These are phyloP conservation scores for Calocybe gambosa DNA, from an alignment of 1,284 basidiomycete species.

Conservation along the genomic window DNA sequence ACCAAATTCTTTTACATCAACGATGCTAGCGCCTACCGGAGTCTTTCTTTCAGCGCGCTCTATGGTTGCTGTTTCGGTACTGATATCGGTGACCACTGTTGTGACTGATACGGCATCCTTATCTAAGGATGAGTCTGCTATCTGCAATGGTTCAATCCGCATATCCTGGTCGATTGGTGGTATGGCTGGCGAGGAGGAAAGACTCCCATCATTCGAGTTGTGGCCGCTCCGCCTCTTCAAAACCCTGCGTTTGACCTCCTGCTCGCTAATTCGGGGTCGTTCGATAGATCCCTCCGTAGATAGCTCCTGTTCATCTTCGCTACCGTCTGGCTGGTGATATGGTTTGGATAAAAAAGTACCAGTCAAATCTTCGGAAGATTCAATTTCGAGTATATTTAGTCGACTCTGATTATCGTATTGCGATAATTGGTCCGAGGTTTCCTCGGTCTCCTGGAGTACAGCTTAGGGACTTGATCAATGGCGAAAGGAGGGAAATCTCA, in stretches of 20 bases:
- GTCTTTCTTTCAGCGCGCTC: constrained; percentile 35
- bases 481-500: neutral
- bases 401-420: neutral
- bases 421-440: neutral
- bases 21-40: constrained; percentile 8
- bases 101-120: constrained; percentile 32
- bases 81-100: constrained; percentile 34
- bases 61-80: constrained; percentile 41
- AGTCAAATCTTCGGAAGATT: neutral
- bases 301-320: constrained; percentile 11
- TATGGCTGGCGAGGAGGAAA: constrained; percentile 9
- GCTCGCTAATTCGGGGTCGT: constrained; percentile 42
- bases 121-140: constrained; percentile 21
- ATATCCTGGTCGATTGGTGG: neutral
- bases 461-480: neutral
- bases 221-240: constrained; percentile 23
- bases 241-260: constrained; percentile 48
- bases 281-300: constrained; percentile 21
- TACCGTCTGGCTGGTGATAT: neutral
- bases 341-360: neutral
- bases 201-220: neutral
- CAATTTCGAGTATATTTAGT: neutral
- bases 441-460: neutral
- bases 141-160: neutral
- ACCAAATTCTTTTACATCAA: constrained; percentile 27